Evolutionary conservation across 148 eudicot genomes (phyloP), one percentile per base, ranked within the genome.

Genomic region (Camellia granthamiana): DNA sequence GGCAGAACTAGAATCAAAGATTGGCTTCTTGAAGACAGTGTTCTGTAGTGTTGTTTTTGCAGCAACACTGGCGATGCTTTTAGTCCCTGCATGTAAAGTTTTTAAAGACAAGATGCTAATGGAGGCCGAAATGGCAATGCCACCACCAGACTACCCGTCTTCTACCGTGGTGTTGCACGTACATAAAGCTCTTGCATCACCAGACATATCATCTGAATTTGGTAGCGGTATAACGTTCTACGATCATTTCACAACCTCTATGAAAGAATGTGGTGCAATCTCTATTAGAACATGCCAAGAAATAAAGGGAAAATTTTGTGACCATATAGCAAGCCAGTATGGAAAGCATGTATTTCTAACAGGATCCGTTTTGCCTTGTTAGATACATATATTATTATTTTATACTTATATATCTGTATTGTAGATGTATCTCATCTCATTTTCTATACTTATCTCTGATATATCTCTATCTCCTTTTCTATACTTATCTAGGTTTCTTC

Each of bases 111-210:
- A 75, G 65, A 78, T 78, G 7, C 18, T 84, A 4, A 80, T 89
- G 3, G 80, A 12, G 74, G 84, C 80, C 16, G 91, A 88, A 44
- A 51, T 89, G 54, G 84, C 79, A 30, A 42, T 13, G 0, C 90
- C 91, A 0, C 94, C 94, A 0, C 54, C 61, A 0, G 92, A 91
- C 2, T 89, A 91, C 84, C 94, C 94, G 0, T 86, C 94, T 0
- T 41, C 88, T 56, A 77, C 82, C 4, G 88, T 91, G 11, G 84
- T 85, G 72, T 30, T 91, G 18, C 85, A 69, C 11, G 81, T 72
- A 3, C 84, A 82, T 2, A 91, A 91, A 42, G 84, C 84, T 5
- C 79, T 44, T 4, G 72, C 79, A 1, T 38, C 88, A 44, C 62
- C 81, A 12, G 86, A 88, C 30, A 63, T 91, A 18, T 69, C 77